Base-by-base conservation (phyloP, 208 protist genomes). In the Acanthamoeba triangularis region DNA sequence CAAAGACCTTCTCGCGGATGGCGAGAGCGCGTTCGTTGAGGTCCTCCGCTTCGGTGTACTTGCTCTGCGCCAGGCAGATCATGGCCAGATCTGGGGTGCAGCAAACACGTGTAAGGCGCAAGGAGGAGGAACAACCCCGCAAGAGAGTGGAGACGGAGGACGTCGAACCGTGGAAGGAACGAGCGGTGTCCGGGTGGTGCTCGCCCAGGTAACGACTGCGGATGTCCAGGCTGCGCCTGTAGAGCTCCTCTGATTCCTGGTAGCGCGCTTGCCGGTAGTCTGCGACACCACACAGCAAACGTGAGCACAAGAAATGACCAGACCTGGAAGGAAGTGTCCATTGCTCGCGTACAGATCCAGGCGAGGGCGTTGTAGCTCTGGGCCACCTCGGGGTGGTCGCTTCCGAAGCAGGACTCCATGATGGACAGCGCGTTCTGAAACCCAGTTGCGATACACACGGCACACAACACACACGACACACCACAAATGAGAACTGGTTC, bases 1-100 rank as follows among this genome's bases (percentile, higher is more conserved):
- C 91, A 65, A 95, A 95, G 54, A 95, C 91, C 54, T 95, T 95
- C 72, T 95, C 91, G 18, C 91, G 91, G 25, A 95, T 85, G 49
- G 91, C 65, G n/a, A 95, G 72, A 23, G 91, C 91, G 23, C 76
- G 67, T 28, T 95, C 61, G 72, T 95, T 95, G 8, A 95, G 72
- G 20, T 59, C 52, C 44, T 95, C 91, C 33, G 72, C 76, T 25
- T 95, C 74, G 49, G 47, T 37, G n/a, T 74, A 95, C 54, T 95
- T 95, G 76, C 91, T 69, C 44, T 95, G 74, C n/a, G 88, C 88
- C 61, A 93, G 63, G 88, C 88, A 80, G 88, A 93, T 93, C 88
- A 93, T 93, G 16, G 88, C 88, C 88, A 93, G 30, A 33, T 93
- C 88, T 93, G n/a, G 10, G 47, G 14, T 56, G 16, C 25, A 18